Percentiles rank a stretch among this genome's conserved stretches.
Conservation (phyloP, 2,329 filamentous ascomycete genomes). For the Zymoseptoria pseudotritici region DNA sequence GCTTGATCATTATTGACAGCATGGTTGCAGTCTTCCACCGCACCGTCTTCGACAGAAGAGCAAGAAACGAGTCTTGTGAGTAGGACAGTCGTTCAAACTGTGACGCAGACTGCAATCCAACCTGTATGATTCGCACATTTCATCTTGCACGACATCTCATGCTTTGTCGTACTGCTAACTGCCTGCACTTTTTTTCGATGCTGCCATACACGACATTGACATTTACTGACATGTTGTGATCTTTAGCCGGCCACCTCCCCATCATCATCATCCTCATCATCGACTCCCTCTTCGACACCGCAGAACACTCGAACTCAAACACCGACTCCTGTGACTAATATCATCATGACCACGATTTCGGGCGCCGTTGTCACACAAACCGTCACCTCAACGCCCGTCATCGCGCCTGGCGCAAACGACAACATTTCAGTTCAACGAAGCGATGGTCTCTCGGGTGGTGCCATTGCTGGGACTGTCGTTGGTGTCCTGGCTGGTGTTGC, state of each 20-base stretch:
- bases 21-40: constrained; percentile 9
- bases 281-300: constrained; percentile 15
- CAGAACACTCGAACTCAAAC: constrained; percentile 9
- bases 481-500: constrained; percentile 35
- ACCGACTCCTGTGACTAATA: constrained; percentile 29
- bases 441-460: constrained; percentile 31
- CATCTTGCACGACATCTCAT: constrained; percentile 11
- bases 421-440: constrained; percentile 14
- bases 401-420: constrained; percentile 12
- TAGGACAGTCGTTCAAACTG: constrained; percentile 19
- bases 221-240: background rate
- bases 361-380: constrained; percentile 39
- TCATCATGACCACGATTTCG: constrained; percentile 37
- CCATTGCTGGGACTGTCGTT: constrained; percentile 38
- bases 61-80: constrained; percentile 24
- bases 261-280: constrained; percentile 8
- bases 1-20: constrained; percentile 9
- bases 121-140: constrained; percentile 23
- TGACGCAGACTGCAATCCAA: constrained; percentile 16
- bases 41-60: constrained; percentile 16
- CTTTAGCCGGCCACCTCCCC: constrained; percentile 4
- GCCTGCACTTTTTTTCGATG: constrained; percentile 4
- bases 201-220: constrained; percentile 14
- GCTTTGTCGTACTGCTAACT: constrained; percentile 1
- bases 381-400: constrained; percentile 34